Base-by-base conservation (phyloP, 495 filamentous ascomycete genomes). In the Lepraria neglecta region DNA sequence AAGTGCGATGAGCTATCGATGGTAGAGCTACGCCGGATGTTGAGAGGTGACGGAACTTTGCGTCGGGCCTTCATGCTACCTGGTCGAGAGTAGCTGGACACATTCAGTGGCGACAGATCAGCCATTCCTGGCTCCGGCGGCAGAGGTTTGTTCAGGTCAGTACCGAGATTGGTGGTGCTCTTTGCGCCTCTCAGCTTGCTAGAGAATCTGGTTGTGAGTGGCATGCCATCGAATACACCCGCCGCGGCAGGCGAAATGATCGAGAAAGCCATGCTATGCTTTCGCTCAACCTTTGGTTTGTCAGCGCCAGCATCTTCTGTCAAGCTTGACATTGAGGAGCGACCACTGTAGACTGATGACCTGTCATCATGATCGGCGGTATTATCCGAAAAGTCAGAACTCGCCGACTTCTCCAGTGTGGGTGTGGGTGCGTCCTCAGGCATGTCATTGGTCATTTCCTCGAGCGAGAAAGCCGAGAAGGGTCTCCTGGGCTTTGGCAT, bases 111-210 rank as follows among this genome's bases (percentile, higher is more conserved):
- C 6, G 69, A 50, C 17, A 69, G 33, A 24, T 64, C 64, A 27
- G 45, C 67, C 59, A 75, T 63, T 0, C 69, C 65, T 31, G 79
- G 78, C 19, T 75, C 76, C 21, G 70, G 70, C 6, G 79, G 78
- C n/a, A 80, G 67, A n/a, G 78, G 76, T 48, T 80, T 80, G 24
- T 79, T 77, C 54, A 53, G 64, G 38, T 70, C 74, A 27, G 71
- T 55, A 30, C 43, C 51, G 60, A 60, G 67, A 24, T 63, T 64
- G 11, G 52, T 46, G 5, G 53, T 38, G 44, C 65, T 69, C 42
- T 67, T 67, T 27, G 51, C 62, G n/a, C 45, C 24, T 59, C 58
- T 66, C 21, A 60, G 15, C n/a, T 43, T 61, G 33, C 42, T 56
- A 1, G 71, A 70, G 0, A 58, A 58, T 15, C 61, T 60, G 45